Evolutionary conservation across 768 basidiomycete genomes (phyloP).

Genomic region (Pisolithus orientalis): DNA sequence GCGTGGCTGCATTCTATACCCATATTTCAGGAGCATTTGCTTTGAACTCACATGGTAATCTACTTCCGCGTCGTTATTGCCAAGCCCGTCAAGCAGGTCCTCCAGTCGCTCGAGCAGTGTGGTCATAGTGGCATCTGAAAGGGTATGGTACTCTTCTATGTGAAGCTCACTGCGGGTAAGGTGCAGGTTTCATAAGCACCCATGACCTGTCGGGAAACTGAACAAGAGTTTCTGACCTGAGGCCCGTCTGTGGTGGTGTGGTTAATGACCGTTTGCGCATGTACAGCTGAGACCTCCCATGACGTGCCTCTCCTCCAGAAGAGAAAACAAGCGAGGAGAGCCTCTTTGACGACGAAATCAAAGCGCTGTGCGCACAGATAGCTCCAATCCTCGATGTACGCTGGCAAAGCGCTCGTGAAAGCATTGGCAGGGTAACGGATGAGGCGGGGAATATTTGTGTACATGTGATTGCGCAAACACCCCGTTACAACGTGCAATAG

Average conservation of each 20-base stretch:
- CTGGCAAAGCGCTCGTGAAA: constrained; percentile 13
- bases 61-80: constrained; percentile 62
- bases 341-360: constrained; percentile 4
- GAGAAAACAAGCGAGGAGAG: background rate
- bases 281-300: background rate
- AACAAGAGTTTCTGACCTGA: constrained; percentile 36
- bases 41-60: constrained; percentile 71
- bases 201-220: background rate
- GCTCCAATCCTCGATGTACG: constrained; percentile 6
- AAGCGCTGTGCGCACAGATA: background rate
- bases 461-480: too few species aligned
- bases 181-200: background rate
- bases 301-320: background rate
- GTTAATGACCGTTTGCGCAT: constrained; percentile 20
- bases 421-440: constrained; percentile 8
- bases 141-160: constrained; percentile 58
- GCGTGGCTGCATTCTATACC: background rate
- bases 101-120: constrained; percentile 70
- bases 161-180: constrained; percentile 40
- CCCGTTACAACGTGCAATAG: background rate
- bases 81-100: constrained; percentile 54
- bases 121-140: constrained; percentile 78
- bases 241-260: constrained; percentile 53
- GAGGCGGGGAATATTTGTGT: too few species aligned
- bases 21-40: background rate